A percentile compares a stretch with the other conserved stretches of the same genome.
These are phyloP conservation scores for Eremochloa ophiuroides DNA, from an alignment of 176 grass and related monocot species.

Conservation along the genomic window DNA sequence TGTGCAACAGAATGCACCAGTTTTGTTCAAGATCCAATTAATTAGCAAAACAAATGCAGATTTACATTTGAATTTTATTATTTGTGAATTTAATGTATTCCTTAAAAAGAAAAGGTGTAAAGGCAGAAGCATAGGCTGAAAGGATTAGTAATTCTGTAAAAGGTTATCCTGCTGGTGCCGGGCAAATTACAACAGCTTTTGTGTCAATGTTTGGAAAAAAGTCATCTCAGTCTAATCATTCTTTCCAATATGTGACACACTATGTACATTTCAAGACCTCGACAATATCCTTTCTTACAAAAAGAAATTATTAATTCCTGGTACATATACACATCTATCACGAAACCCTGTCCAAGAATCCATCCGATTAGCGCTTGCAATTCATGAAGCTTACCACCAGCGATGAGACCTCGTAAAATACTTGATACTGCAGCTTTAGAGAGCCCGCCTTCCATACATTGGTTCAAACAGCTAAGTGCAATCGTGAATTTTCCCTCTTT, in stretches of 20 bases:
- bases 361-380: conserved; percentile 48
- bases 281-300: conserved; percentile 70
- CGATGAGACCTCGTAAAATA: conserved; percentile 55
- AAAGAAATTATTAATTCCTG: conserved; percentile 52
- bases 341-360: conserved; percentile 49
- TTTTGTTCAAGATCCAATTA: neutral
- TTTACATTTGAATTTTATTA: neutral
- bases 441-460: conserved; percentile 48
- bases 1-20: neutral
- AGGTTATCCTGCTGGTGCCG: neutral
- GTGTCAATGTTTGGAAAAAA: conserved; percentile 19
- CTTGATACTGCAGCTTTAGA: conserved; percentile 29
- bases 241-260: conserved; percentile 61
- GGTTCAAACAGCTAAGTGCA: conserved; percentile 57
- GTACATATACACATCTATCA: conserved; percentile 60
- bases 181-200: conserved; percentile 3
- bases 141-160: neutral
- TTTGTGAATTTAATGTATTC: neutral
- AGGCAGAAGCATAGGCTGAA: neutral
- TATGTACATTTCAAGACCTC: conserved; percentile 60
- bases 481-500: conserved; percentile 47
- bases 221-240: conserved; percentile 59
- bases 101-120: neutral
- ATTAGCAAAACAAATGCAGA: neutral
- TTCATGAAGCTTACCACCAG: conserved; percentile 49